Conservation (phyloP, 2,329 filamentous ascomycete genomes). For the Xylaria sp. region DNA sequence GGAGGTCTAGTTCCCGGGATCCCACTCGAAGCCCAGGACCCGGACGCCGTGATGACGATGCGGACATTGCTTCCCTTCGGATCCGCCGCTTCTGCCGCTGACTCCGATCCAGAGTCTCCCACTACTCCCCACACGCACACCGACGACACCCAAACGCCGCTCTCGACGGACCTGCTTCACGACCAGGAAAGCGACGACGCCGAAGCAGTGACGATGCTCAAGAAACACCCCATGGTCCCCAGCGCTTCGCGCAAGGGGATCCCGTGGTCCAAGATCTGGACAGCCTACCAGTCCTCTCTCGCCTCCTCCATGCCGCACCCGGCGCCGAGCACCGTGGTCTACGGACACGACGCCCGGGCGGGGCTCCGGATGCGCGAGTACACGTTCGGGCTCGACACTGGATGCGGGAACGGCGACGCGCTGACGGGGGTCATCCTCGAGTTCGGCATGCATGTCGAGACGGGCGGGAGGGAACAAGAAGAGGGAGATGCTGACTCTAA, state of each 20-base stretch:
- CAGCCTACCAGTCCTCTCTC: constrained; percentile 50
- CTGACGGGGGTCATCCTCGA: constrained; percentile 81
- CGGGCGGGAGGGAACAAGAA: neutral
- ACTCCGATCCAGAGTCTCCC: neutral
- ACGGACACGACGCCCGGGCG: constrained; percentile 81
- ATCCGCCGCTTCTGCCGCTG: neutral
- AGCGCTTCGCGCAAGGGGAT: constrained; percentile 53
- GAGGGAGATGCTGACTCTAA: neutral
- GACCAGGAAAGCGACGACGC: too few species aligned
- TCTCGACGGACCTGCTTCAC: too few species aligned
- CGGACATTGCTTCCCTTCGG: constrained; percentile 66
- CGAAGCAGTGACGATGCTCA: neutral
- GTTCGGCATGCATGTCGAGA: neutral
- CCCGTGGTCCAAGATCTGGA: constrained; percentile 71
- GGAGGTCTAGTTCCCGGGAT: constrained; percentile 83
- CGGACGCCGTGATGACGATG: constrained; percentile 91
- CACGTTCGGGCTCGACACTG: constrained; percentile 84
- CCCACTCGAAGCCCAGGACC: constrained; percentile 71
- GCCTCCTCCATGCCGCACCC: constrained; percentile 25
- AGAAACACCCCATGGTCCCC: constrained; percentile 10
- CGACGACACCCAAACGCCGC: too few species aligned
- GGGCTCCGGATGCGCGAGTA: constrained; percentile 69
- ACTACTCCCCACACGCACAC: neutral
- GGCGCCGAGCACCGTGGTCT: constrained; percentile 66
- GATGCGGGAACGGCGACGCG: constrained; percentile 76